Evolutionary conservation across 116 monocot species (phyloP).

Genomic region (Posidonia oceanica): DNA sequence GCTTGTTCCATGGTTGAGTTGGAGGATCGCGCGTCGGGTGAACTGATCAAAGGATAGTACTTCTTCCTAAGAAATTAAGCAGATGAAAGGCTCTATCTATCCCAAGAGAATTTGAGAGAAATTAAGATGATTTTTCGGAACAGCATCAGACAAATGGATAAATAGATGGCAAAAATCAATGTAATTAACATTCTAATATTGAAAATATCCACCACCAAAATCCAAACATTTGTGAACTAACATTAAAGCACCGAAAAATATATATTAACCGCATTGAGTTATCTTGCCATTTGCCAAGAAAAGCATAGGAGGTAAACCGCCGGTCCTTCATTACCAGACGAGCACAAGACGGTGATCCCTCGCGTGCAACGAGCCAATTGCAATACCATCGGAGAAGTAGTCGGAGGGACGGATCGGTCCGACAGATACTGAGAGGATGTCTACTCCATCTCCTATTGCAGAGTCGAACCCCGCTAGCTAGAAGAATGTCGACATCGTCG

Average conservation of each 20-base stretch:
- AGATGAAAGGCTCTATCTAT: constrained; percentile 52
- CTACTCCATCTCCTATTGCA: constrained; percentile 64
- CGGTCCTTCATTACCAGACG: constrained; percentile 21
- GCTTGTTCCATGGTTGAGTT: constrained; percentile 17
- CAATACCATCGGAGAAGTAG: constrained; percentile 9
- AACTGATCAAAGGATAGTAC: constrained; percentile 38
- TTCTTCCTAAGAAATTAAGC: constrained; percentile 18
- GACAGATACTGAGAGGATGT: constrained; percentile 60
- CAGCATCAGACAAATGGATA: too few species aligned
- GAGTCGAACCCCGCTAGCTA: constrained; percentile 59
- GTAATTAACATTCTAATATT: too few species aligned
- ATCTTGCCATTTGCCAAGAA: constrained; percentile 17
- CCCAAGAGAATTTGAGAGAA: too few species aligned
- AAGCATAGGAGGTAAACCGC: constrained; percentile 11
- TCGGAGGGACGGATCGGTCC: constrained; percentile 16
- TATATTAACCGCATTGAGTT: too few species aligned
- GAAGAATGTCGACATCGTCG: constrained; percentile 40
- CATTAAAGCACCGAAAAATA: too few species aligned
- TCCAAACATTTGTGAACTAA: too few species aligned
- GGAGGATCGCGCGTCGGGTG: constrained; percentile 18
- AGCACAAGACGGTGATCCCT: constrained; percentile 22
- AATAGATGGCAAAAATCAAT: not conserved
- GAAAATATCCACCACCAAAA: too few species aligned
- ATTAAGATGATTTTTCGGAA: too few species aligned
- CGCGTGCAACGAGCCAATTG: constrained; percentile 35